phyloP scores from a whole-genome alignment of 1,284 basidiomycete genomes.

The Lignosus rhinocerotis region DNA sequence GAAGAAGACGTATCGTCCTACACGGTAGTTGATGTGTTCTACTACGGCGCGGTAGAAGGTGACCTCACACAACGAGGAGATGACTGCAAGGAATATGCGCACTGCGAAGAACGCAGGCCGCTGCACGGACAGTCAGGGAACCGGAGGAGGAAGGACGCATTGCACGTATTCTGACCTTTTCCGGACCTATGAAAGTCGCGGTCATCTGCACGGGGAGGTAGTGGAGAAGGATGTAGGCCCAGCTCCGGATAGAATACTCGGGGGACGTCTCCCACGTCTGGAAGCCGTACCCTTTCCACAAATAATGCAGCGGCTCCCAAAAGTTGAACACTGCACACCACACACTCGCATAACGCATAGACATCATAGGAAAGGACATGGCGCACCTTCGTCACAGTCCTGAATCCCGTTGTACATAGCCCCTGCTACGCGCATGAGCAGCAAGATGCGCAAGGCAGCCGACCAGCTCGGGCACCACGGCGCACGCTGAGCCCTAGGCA shows the following conservation, averaged over 20 bases:
- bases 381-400: constrained; percentile 95
- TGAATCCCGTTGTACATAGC: constrained; percentile 96
- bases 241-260: constrained; percentile 87
- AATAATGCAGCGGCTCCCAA: constrained; percentile 96
- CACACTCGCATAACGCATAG: not conserved
- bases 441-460: constrained; percentile 79
- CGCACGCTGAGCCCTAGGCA: constrained; percentile 57
- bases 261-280: constrained; percentile 99
- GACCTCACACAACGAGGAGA: constrained; percentile 82
- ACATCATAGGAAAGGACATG: constrained; percentile 11
- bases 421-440: constrained; percentile 80
- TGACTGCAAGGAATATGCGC: constrained; percentile 75
- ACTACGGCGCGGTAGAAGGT: constrained; percentile 82
- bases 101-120: constrained; percentile 87
- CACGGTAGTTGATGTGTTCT: constrained; percentile 83
- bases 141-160: not conserved
- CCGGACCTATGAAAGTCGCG: constrained; percentile 28
- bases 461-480: constrained; percentile 87
- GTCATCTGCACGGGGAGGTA: constrained; percentile 49
- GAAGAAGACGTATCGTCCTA: constrained; percentile 90
- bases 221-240: constrained; percentile 89
- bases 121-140: constrained; percentile 40
- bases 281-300: constrained; percentile 83
- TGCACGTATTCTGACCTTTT: constrained; percentile 27
- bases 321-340: constrained; percentile 86